Evolutionary conservation across 2,329 filamentous ascomycete species (phyloP).

Genomic region (Clarireedia homoeocarpa): DNA sequence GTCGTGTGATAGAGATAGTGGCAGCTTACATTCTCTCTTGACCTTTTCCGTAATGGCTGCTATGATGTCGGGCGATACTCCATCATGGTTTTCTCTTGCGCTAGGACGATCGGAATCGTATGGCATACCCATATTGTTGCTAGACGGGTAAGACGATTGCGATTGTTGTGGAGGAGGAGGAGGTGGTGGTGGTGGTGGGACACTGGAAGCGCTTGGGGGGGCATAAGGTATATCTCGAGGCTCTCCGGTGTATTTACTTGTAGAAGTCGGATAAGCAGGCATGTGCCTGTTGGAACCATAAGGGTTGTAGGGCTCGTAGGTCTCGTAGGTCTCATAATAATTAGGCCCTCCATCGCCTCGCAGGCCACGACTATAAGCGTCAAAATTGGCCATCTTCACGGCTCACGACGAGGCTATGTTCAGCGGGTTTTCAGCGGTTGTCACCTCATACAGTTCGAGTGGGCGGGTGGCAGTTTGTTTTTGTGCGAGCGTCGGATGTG

Average conservation of each 20-base stretch:
- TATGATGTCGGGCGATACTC: conserved; percentile 52
- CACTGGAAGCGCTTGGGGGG: conserved; percentile 12
- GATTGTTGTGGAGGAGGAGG: conserved; percentile 18
- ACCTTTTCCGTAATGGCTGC: conserved; percentile 52
- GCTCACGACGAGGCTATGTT: conserved; percentile 16
- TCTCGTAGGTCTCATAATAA: conserved; percentile 6
- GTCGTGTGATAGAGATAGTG: conserved; percentile 24
- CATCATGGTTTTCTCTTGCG: conserved; percentile 23
- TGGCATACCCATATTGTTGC: conserved; percentile 20
- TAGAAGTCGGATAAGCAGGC: conserved; percentile 14
- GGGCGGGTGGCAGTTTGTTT: too few species aligned
- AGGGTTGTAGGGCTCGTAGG: conserved; percentile 11
- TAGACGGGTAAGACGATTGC: conserved; percentile 2
- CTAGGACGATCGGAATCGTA: conserved; percentile 14
- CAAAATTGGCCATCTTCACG: conserved; percentile 20
- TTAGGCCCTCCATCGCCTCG: conserved; percentile 12
- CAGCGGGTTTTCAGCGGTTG: conserved; percentile 2
- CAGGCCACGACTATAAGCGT: conserved; percentile 19
- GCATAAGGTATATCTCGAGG: conserved; percentile 18
- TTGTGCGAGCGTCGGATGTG: too few species aligned
- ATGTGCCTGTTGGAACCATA: conserved; percentile 12
- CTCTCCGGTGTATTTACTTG: conserved; percentile 17
- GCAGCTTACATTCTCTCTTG: conserved; percentile 44
- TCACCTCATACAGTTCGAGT: conserved; percentile 15
- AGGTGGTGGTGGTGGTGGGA: conserved; percentile 18